phyloP scores from a whole-genome alignment of 441 rosid species.

The Biscutella auriculata region DNA sequence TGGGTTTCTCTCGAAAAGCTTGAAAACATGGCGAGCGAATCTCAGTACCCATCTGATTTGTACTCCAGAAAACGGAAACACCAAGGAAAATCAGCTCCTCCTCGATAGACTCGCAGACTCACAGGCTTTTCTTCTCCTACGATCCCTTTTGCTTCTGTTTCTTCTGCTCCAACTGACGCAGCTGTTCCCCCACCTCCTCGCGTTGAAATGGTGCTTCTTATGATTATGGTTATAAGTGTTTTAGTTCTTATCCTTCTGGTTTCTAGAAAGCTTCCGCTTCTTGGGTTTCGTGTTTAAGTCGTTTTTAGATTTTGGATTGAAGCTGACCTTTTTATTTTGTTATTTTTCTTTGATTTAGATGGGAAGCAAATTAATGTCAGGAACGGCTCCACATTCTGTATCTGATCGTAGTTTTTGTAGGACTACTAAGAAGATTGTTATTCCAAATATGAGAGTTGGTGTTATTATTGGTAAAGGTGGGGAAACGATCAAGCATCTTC shows the following conservation, averaged over 20 bases:
- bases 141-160: constrained; percentile 23
- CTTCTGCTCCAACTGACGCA: constrained; percentile 30
- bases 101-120: constrained; percentile 41
- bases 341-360: constrained; percentile 21
- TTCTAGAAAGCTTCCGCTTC: not conserved
- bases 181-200: constrained; percentile 34
- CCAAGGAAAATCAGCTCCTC: constrained; percentile 54
- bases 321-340: not conserved
- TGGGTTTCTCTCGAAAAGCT: constrained; percentile 40
- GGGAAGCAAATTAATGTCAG: constrained; percentile 29
- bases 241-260: constrained; percentile 40
- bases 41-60: constrained; percentile 53
- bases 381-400: constrained; percentile 36
- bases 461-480: constrained; percentile 96
- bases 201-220: constrained; percentile 66
- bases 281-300: not conserved
- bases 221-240: constrained; percentile 49
- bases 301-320: not conserved
- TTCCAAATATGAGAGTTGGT: constrained; percentile 92
- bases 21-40: constrained; percentile 69
- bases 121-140: constrained; percentile 75
- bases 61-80: constrained; percentile 57
- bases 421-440: constrained; percentile 69
- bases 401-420: constrained; percentile 65
- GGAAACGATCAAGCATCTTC: constrained; percentile 90